Conservation (phyloP, 1,284 basidiomycete genomes). For the Malassezia japonica region DNA sequence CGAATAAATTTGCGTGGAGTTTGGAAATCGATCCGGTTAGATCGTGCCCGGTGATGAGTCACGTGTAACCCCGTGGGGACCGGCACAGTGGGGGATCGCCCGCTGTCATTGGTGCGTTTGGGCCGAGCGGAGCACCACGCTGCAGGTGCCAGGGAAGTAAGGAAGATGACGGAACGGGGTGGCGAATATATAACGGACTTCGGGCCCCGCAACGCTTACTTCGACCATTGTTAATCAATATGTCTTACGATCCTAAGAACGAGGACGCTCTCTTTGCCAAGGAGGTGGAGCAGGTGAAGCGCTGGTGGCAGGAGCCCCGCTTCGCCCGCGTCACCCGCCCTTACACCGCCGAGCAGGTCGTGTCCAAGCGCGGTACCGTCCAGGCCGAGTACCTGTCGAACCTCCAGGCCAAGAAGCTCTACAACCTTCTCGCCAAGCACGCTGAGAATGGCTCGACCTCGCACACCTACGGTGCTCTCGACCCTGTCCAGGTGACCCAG, state of each 20-base stretch:
- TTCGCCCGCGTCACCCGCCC: conserved; percentile 75
- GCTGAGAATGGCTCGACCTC: conserved; percentile 57
- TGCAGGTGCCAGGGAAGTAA: neutral
- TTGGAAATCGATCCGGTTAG: neutral
- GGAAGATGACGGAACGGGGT: neutral
- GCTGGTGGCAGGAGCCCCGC: conserved; percentile 84
- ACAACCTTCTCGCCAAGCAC: conserved; percentile 57
- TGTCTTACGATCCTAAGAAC: conserved; percentile 25
- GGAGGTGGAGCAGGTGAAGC: conserved; percentile 73
- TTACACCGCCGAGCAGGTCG: conserved; percentile 85
- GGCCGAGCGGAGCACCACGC: neutral
- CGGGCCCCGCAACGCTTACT: too few relatives aligned
- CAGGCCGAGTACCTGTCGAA: conserved; percentile 77
- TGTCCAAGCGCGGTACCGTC: conserved; percentile 83
- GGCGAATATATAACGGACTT: neutral
- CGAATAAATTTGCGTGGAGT: too few relatives aligned
- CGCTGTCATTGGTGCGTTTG: neutral
- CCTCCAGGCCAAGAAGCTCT: conserved; percentile 78
- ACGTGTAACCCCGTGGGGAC: neutral
- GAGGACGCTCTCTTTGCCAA: conserved; percentile 57
- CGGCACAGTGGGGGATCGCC: neutral
- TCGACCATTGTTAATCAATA: neutral
- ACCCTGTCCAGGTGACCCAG: conserved; percentile 74
- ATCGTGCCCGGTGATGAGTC: neutral
- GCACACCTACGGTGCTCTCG: conserved; percentile 93